phyloP scores from a whole-genome alignment of 768 basidiomycete species.

The Leccinum barrowsii region DNA sequence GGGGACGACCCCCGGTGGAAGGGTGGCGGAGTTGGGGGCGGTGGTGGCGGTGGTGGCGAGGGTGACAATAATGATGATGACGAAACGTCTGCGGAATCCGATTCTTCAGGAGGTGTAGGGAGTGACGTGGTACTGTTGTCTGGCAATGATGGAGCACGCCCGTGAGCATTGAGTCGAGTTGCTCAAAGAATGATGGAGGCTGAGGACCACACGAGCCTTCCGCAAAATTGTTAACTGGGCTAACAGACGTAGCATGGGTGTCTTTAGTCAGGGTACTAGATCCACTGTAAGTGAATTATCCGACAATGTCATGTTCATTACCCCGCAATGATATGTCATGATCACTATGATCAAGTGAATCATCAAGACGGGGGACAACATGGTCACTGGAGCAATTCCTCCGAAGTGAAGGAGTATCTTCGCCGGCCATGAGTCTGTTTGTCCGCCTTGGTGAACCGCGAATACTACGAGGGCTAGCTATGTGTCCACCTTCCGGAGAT shows the following conservation, averaged over 20 bases:
- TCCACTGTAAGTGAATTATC: conserved; percentile 41
- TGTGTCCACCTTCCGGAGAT: conserved; percentile 53
- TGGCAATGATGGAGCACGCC: conserved; percentile 38
- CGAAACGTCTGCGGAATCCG: conserved; percentile 20
- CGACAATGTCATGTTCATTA: conserved; percentile 50
- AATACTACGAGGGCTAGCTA: conserved; percentile 65
- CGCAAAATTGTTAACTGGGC: conserved; percentile 44
- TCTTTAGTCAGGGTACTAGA: conserved; percentile 43
- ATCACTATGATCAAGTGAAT: conserved; percentile 41
- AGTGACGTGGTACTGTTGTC: conserved; percentile 36
- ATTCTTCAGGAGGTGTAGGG: conserved; percentile 41
- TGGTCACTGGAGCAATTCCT: conserved; percentile 41
- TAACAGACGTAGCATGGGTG: conserved; percentile 54
- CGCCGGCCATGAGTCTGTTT: conserved; percentile 32
- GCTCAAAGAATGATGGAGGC: conserved; percentile 28
- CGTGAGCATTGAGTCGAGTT: conserved; percentile 53
- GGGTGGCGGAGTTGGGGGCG: conserved; percentile 18
- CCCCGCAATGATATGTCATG: conserved; percentile 43
- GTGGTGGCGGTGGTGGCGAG: conserved; percentile 11
- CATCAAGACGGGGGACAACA: conserved; percentile 42
- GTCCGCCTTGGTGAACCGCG: conserved; percentile 66
- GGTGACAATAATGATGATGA: conserved; percentile 23
- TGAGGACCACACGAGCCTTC: conserved; percentile 32
- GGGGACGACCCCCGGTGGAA: conserved; percentile 6
- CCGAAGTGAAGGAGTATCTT: conserved; percentile 39